Percentiles rank a stretch among this genome's conserved stretches.
These are phyloP conservation scores for Phaeotremella skinneri DNA, from an alignment of 768 basidiomycete genomes.

Conservation along the genomic window DNA sequence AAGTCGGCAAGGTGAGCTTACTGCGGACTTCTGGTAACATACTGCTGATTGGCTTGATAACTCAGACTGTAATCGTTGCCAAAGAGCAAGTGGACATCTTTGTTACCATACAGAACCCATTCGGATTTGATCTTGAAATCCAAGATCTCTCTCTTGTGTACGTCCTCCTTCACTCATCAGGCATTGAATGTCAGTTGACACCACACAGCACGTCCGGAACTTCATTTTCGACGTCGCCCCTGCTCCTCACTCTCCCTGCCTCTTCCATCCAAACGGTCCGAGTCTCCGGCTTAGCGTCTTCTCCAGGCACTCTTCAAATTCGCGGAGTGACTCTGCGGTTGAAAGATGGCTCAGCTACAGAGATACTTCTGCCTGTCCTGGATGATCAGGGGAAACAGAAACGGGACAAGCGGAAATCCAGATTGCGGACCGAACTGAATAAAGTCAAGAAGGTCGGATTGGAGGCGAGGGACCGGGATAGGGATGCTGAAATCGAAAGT, in stretches of 20 bases:
- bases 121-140: slow-evolving; percentile 85
- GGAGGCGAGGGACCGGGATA: slow-evolving; percentile 58
- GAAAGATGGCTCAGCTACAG: slow-evolving; percentile 66
- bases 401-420: slow-evolving; percentile 56
- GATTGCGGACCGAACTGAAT: slow-evolving; percentile 64
- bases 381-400: slow-evolving; percentile 69
- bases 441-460: slow-evolving; percentile 74
- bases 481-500: slow-evolving; percentile 35
- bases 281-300: slow-evolving; percentile 65
- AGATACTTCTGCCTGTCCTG: slow-evolving; percentile 72
- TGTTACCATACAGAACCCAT: slow-evolving; percentile 84
- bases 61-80: slow-evolving; percentile 68
- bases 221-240: slow-evolving; percentile 64
- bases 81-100: slow-evolving; percentile 79
- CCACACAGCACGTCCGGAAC: slow-evolving; percentile 73
- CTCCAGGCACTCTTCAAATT: slow-evolving; percentile 66
- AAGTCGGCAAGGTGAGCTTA: slow-evolving; percentile 60
- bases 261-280: slow-evolving; percentile 70
- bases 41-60: slow-evolving; percentile 52
- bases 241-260: slow-evolving; percentile 68
- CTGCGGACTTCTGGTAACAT: neutral
- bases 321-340: slow-evolving; percentile 78
- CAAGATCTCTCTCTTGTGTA: slow-evolving; percentile 79
- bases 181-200: slow-evolving; percentile 2
- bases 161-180: slow-evolving; percentile 12